A percentile compares a stretch with the other conserved stretches of the same genome.
phyloP scores from a whole-genome alignment of 352 stramenopile species.

The Blastocystis sp. region DNA sequence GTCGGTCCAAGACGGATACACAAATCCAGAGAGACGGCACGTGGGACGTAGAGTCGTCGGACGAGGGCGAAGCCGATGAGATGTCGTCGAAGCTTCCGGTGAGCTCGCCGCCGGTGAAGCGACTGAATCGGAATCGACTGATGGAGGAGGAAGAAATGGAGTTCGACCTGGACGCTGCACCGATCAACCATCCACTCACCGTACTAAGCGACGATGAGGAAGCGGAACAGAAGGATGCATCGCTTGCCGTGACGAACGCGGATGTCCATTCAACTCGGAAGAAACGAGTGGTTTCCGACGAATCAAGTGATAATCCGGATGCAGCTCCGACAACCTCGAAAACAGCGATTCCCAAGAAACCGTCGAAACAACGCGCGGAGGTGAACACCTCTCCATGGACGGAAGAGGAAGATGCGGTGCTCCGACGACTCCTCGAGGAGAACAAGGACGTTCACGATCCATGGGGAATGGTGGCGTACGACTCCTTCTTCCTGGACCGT shows the following conservation, averaged over 20 bases:
- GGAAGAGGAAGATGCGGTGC: background rate
- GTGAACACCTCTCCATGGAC: background rate
- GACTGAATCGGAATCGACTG: background rate
- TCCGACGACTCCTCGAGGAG: background rate
- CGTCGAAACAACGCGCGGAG: no score
- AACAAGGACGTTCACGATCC: background rate
- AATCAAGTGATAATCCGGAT: background rate
- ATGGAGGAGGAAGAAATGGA: background rate
- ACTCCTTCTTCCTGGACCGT: background rate
- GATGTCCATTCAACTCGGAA: no score
- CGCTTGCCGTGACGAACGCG: background rate
- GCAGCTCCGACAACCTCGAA: background rate
- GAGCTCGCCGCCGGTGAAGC: background rate
- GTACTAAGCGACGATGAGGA: background rate
- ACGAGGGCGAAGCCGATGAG: background rate
- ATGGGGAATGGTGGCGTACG: background rate
- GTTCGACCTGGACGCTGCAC: background rate
- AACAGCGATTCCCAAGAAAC: no score
- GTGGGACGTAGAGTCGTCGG: background rate
- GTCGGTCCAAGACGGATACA: background rate
- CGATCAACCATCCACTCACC: background rate
- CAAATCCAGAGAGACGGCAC: background rate
- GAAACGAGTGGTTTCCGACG: no score
- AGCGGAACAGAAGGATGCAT: background rate
- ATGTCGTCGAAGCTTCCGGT: background rate